A percentile compares a stretch with the other conserved stretches of the same genome.
These are phyloP conservation scores for Besnoitia besnoiti DNA, from an alignment of 169 alveolate species.

Conservation along the genomic window DNA sequence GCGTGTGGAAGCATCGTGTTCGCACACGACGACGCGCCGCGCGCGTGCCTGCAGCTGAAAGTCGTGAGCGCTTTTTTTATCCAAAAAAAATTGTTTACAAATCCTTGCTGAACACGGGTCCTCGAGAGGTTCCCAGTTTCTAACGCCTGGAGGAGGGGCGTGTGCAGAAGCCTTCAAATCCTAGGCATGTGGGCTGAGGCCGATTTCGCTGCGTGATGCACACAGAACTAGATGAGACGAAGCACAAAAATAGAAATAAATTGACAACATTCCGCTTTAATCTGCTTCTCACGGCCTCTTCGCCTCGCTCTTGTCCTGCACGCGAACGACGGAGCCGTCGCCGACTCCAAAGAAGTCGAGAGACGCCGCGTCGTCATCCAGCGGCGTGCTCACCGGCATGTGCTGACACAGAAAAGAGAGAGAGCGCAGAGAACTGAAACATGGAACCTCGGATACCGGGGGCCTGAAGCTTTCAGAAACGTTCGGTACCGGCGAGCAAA, in stretches of 20 bases:
- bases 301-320: slow-evolving; percentile 1
- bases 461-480: neutral
- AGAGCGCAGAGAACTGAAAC: neutral
- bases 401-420: neutral
- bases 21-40: neutral
- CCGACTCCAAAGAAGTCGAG: slow-evolving; percentile 15
- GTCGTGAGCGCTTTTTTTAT: no score
- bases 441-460: neutral
- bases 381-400: neutral
- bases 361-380: neutral
- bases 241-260: no score
- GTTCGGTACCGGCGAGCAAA: neutral
- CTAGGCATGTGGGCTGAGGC: no score
- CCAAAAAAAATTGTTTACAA: no score
- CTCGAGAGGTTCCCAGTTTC: no score
- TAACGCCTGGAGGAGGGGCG: no score
- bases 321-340: neutral
- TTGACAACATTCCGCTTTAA: neutral
- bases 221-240: no score
- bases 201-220: no score
- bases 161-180: no score
- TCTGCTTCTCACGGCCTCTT: neutral
- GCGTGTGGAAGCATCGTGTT: neutral
- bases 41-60: neutral
- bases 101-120: no score